These are phyloP conservation scores for Colletotrichum coccodes DNA, from an alignment of 2,329 filamentous ascomycete genomes.

Conservation along the genomic window DNA sequence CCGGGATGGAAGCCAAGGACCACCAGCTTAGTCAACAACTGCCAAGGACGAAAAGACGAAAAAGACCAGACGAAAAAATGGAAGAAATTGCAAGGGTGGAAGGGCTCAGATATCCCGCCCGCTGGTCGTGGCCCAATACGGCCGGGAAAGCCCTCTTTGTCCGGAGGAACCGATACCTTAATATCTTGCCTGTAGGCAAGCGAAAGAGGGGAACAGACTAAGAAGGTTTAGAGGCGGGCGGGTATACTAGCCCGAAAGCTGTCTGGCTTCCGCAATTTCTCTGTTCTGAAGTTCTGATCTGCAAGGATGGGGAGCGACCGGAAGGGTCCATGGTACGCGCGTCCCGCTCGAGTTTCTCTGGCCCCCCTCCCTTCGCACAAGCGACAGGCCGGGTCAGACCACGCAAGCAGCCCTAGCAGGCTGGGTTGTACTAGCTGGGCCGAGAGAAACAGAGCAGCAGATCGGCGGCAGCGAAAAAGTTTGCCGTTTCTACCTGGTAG, in stretches of 20 bases:
- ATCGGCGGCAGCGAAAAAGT: neutral
- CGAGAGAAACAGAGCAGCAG: neutral
- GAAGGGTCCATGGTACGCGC: slow-evolving; percentile 30
- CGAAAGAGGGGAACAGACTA: neutral
- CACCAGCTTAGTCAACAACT: neutral
- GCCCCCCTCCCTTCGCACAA: slow-evolving; percentile 13
- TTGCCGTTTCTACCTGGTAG: neutral
- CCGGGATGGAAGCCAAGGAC: neutral
- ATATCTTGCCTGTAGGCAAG: slow-evolving; percentile 11
- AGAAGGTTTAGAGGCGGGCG: neutral
- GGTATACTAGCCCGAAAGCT: neutral
- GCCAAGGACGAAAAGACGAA: neutral
- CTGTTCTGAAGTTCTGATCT: slow-evolving; percentile 32
- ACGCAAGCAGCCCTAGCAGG: slow-evolving; percentile 17
- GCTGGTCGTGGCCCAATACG: neutral
- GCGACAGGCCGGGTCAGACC: slow-evolving; percentile 26
- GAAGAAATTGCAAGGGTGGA: neutral
- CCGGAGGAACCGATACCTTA: neutral
- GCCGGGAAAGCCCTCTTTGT: neutral
- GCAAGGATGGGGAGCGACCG: slow-evolving; percentile 24
- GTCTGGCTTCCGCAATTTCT: neutral
- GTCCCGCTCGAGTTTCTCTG: slow-evolving; percentile 19
- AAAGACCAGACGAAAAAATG: neutral
- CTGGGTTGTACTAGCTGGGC: neutral
- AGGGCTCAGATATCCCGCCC: neutral